phyloP scores from a whole-genome alignment of 805 yeast species.

The Kurtzmaniella fragi region DNA sequence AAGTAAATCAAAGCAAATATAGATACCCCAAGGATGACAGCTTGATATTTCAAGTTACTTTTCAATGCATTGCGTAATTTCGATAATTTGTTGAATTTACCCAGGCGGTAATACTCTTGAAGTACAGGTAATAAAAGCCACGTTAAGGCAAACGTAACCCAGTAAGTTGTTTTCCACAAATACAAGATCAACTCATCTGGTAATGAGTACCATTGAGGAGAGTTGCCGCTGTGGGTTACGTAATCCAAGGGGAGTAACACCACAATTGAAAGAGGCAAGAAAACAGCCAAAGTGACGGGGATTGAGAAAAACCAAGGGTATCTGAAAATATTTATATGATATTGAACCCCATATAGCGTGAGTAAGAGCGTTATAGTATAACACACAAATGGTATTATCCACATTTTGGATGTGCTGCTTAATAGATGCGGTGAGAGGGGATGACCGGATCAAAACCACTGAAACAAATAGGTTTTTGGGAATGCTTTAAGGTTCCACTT shows the following conservation, averaged over 20 bases:
- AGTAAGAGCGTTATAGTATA: conserved; percentile 22
- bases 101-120: conserved; percentile 70
- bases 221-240: conserved; percentile 45
- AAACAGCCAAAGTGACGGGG: conserved; percentile 55
- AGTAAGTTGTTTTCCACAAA: conserved; percentile 72
- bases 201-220: conserved; percentile 40
- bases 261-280: conserved; percentile 70
- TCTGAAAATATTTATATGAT: conserved; percentile 29
- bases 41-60: conserved; percentile 56
- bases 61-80: conserved; percentile 54
- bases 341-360: conserved; percentile 28
- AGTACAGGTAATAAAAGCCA: conserved; percentile 72
- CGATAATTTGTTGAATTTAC: conserved; percentile 46
- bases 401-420: conserved; percentile 12
- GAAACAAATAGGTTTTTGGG: too few relatives aligned
- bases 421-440: too few relatives aligned
- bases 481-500: too few relatives aligned
- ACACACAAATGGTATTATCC: conserved; percentile 22
- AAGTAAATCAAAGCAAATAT: conserved; percentile 55
- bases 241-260: conserved; percentile 73
- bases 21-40: conserved; percentile 49
- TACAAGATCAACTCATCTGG: conserved; percentile 42
- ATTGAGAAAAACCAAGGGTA: conserved; percentile 38
- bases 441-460: too few relatives aligned
- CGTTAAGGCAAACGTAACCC: conserved; percentile 75